A percentile compares a stretch with the other conserved stretches of the same genome.
Conservation (phyloP, 257 asterid genomes). For the Solanum gracilifrons region DNA sequence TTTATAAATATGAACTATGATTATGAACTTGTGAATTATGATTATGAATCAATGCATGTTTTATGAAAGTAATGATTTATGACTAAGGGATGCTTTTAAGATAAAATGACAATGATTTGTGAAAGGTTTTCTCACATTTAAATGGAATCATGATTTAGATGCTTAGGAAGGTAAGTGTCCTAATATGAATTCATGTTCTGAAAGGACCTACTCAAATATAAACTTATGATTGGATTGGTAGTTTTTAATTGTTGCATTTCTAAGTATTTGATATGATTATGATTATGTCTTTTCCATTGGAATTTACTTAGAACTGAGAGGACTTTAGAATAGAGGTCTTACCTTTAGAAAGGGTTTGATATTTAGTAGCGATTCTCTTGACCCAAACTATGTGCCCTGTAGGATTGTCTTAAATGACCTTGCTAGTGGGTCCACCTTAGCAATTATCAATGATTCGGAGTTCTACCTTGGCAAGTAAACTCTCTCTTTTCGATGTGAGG, state of each 20-base stretch:
- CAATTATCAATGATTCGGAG: not conserved
- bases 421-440: not conserved
- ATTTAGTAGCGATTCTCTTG: not conserved
- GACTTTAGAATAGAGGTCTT: not conserved
- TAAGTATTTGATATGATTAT: not conserved
- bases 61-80: not conserved
- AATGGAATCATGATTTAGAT: not conserved
- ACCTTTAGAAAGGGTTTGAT: not conserved
- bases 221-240: not conserved
- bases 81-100: not conserved
- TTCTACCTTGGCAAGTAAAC: not conserved
- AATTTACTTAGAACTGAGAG: not conserved
- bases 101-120: not conserved
- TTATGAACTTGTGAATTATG: not conserved
- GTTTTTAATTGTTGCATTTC: not conserved
- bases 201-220: too few relatives aligned
- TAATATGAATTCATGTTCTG: not conserved
- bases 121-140: not conserved
- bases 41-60: not conserved
- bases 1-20: not conserved
- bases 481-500: not conserved
- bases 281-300: not conserved
- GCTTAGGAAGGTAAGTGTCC: not conserved
- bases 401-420: not conserved
- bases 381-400: not conserved